These are phyloP conservation scores for Pezicula rhizophila DNA, from an alignment of 2,329 filamentous ascomycete genomes.

Conservation along the genomic window DNA sequence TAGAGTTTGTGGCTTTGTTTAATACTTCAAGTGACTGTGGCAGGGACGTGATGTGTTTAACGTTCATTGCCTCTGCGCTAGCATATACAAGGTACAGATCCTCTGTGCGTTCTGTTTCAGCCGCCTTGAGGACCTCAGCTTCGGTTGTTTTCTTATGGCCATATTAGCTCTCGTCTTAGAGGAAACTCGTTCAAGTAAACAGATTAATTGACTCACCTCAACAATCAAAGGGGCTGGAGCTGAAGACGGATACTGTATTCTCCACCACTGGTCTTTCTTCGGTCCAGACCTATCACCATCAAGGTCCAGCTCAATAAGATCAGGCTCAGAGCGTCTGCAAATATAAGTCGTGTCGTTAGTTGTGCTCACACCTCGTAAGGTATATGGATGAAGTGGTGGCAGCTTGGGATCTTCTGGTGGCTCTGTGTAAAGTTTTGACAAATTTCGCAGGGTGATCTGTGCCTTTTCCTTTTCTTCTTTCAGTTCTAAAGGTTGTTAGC, in stretches of 20 bases:
- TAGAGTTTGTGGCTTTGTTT: constrained; percentile 14
- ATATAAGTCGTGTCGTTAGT: constrained; percentile 43
- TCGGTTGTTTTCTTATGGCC: constrained; percentile 39
- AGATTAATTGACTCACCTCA: constrained; percentile 35
- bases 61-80: constrained; percentile 34
- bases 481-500: constrained; percentile 21
- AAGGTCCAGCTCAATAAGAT: constrained; percentile 36
- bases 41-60: constrained; percentile 30
- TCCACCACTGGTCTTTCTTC: constrained; percentile 49
- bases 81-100: constrained; percentile 47
- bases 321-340: constrained; percentile 36
- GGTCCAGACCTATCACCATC: constrained; percentile 20
- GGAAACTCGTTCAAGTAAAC: neutral
- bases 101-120: constrained; percentile 42
- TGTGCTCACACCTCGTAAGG: constrained; percentile 46
- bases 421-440: constrained; percentile 33
- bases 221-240: constrained; percentile 38
- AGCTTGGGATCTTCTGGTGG: constrained; percentile 17
- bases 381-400: constrained; percentile 32
- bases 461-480: constrained; percentile 25
- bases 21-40: neutral
- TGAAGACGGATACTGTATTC: constrained; percentile 36
- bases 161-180: neutral
- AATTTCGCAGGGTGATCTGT: constrained; percentile 25
- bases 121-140: constrained; percentile 38